Evolutionary conservation across 345 rosid genomes (phyloP).

Genomic region (Camelina neglecta): DNA sequence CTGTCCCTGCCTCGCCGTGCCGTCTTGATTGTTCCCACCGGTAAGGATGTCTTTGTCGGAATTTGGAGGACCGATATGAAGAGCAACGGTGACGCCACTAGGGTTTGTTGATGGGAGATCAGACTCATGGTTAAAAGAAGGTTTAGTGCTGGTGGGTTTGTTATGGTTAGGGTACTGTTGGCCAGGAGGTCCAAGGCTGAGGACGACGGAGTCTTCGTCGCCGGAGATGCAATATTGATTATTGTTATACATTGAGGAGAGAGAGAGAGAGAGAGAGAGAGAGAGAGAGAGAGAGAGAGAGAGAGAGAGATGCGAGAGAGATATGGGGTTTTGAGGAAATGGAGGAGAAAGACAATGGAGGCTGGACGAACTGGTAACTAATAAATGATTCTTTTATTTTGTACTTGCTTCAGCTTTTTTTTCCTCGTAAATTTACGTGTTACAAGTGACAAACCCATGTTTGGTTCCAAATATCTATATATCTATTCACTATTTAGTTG

Average conservation of each 20-base stretch:
- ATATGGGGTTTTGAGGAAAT: slow-evolving; percentile 39
- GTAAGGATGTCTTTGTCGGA: slow-evolving; percentile 35
- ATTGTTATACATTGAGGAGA: slow-evolving; percentile 54
- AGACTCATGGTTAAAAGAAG: slow-evolving; percentile 27
- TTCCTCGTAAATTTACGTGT: slow-evolving; percentile 35
- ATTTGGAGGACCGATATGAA: slow-evolving; percentile 66
- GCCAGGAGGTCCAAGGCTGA: slow-evolving; percentile 86
- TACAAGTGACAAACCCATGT: slow-evolving; percentile 32
- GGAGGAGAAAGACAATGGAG: slow-evolving; percentile 52
- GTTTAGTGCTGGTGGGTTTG: slow-evolving; percentile 41
- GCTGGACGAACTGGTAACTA: slow-evolving; percentile 44
- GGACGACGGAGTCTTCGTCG: slow-evolving; percentile 69
- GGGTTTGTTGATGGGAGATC: slow-evolving; percentile 29
- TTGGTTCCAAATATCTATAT: slow-evolving; percentile 17
- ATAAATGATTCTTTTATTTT: slow-evolving; percentile 36
- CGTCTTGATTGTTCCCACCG: slow-evolving; percentile 46
- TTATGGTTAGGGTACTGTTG: slow-evolving; percentile 41
- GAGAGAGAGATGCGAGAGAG: slow-evolving; percentile 34
- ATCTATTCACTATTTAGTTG: background rate
- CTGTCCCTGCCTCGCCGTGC: slow-evolving; percentile 51
- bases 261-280: slow-evolving; percentile 31
- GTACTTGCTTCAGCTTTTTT: slow-evolving; percentile 32
- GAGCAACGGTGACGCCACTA: slow-evolving; percentile 71
- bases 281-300: slow-evolving; percentile 26
- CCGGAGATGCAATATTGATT: slow-evolving; percentile 41